Percentiles rank a stretch among this genome's conserved stretches.
These are phyloP conservation scores for Wickerhamomyces bisporus DNA, from an alignment of 805 yeast genomes.

Conservation along the genomic window DNA sequence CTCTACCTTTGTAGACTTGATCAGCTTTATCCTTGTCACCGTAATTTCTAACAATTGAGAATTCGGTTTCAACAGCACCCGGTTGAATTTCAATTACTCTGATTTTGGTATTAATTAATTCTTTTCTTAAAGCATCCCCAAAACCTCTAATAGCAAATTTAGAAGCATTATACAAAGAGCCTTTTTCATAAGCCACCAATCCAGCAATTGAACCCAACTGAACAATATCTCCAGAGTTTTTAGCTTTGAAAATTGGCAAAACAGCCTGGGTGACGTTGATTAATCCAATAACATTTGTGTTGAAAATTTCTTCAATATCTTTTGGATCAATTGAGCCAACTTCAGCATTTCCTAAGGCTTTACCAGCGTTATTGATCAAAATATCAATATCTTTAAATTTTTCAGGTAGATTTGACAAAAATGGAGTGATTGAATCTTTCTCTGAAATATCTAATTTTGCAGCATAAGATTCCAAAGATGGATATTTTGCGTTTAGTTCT, in stretches of 20 bases:
- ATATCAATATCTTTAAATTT: constrained; percentile 63
- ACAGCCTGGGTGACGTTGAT: constrained; percentile 79
- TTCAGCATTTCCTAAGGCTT: constrained; percentile 73
- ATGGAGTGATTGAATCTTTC: constrained; percentile 44
- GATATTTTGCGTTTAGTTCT: constrained; percentile 42
- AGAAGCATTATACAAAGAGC: constrained; percentile 72
- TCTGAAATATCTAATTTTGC: constrained; percentile 54
- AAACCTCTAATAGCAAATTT: constrained; percentile 70
- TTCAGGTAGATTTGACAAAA: constrained; percentile 48
- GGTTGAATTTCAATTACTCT: constrained; percentile 66
- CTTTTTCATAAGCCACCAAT: constrained; percentile 74
- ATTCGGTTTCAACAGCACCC: constrained; percentile 67
- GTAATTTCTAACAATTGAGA: constrained; percentile 53
- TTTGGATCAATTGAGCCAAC: constrained; percentile 62
- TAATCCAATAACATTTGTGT: constrained; percentile 84
- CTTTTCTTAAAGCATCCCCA: constrained; percentile 69
- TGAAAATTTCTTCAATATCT: constrained; percentile 72
- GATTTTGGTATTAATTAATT: constrained; percentile 62
- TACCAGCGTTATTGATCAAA: constrained; percentile 69
- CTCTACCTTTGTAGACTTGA: constrained; percentile 48
- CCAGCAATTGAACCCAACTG: constrained; percentile 78
- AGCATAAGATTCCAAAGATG: constrained; percentile 40
- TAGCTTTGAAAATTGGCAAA: constrained; percentile 62
- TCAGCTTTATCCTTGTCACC: constrained; percentile 52
- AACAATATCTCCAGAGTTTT: constrained; percentile 68